These are phyloP conservation scores for Piper longum DNA, from an alignment of 164 flowering plant species.

Conservation along the genomic window DNA sequence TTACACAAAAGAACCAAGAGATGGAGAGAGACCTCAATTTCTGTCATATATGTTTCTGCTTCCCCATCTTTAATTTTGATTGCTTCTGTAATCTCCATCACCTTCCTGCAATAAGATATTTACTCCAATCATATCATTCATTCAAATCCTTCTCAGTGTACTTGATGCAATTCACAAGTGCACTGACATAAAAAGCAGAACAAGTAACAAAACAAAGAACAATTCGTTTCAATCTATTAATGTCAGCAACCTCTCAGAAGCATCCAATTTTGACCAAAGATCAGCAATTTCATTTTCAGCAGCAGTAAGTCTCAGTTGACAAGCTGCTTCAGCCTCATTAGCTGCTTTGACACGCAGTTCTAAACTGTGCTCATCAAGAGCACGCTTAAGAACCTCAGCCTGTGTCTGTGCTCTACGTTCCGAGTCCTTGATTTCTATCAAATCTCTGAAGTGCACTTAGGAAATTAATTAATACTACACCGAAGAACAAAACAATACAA, in stretches of 20 bases:
- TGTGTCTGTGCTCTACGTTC: constrained; percentile 64
- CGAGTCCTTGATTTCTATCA: constrained; percentile 73
- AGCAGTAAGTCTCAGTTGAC: constrained; percentile 67
- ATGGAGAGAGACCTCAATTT: constrained; percentile 55
- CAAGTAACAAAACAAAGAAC: no score
- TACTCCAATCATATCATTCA: not conserved
- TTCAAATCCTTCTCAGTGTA: no score
- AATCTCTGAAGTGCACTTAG: constrained; percentile 28
- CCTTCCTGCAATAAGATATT: constrained; percentile 37
- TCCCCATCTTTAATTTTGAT: constrained; percentile 70
- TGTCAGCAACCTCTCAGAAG: constrained; percentile 52
- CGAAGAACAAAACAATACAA: no score
- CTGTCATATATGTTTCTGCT: constrained; percentile 76
- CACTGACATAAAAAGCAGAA: not conserved
- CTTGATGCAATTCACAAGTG: no score
- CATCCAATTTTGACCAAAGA: constrained; percentile 62
- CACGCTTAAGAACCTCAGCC: constrained; percentile 54
- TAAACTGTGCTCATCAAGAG: constrained; percentile 71
- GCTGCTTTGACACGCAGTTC: constrained; percentile 95
- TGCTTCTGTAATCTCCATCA: constrained; percentile 67
- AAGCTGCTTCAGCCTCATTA: constrained; percentile 85
- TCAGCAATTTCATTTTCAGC: constrained; percentile 84
- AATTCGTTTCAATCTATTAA: no score
- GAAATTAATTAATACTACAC: not conserved
- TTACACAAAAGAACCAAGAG: not conserved